phyloP scores from a whole-genome alignment of 768 basidiomycete species.

The Leucocoprinus sp. region DNA sequence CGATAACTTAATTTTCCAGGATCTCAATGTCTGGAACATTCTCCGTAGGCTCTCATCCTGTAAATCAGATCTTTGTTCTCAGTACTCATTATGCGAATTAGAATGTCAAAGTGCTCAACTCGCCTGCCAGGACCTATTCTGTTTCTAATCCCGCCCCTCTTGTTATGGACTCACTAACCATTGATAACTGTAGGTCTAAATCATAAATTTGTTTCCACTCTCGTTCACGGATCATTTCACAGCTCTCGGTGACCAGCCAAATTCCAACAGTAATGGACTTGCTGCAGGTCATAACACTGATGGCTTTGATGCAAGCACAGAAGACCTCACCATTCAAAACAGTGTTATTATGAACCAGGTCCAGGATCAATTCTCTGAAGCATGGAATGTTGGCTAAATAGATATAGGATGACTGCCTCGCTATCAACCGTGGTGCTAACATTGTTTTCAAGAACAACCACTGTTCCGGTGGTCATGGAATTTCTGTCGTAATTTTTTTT shows the following conservation, averaged over 20 bases:
- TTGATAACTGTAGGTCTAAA: slow-evolving; percentile 45
- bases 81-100: slow-evolving; percentile 20
- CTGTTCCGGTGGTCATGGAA: slow-evolving; percentile 57
- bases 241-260: slow-evolving; percentile 47
- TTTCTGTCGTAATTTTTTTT: slow-evolving; percentile 44
- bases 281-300: slow-evolving; percentile 47
- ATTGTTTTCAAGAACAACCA: slow-evolving; percentile 42
- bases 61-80: slow-evolving; percentile 14
- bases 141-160: slow-evolving; percentile 31
- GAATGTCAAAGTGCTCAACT: slow-evolving; percentile 35
- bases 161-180: slow-evolving; percentile 34
- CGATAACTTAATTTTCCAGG: slow-evolving; percentile 15
- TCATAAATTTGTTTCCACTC: neutral
- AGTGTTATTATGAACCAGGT: slow-evolving; percentile 30
- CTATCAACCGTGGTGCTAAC: slow-evolving; percentile 36
- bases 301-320: slow-evolving; percentile 36
- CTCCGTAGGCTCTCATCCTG: slow-evolving; percentile 21
- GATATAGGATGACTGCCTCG: slow-evolving; percentile 51
- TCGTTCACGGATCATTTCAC: neutral
- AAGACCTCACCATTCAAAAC: slow-evolving; percentile 31
- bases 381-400: slow-evolving; percentile 1
- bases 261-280: slow-evolving; percentile 38
- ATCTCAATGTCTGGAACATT: slow-evolving; percentile 32
- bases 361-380: slow-evolving; percentile 18
- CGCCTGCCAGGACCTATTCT: slow-evolving; percentile 30